Conservation (phyloP, 228 moss, liverwort and hornwort genomes). For the Sphagnum fallax region DNA sequence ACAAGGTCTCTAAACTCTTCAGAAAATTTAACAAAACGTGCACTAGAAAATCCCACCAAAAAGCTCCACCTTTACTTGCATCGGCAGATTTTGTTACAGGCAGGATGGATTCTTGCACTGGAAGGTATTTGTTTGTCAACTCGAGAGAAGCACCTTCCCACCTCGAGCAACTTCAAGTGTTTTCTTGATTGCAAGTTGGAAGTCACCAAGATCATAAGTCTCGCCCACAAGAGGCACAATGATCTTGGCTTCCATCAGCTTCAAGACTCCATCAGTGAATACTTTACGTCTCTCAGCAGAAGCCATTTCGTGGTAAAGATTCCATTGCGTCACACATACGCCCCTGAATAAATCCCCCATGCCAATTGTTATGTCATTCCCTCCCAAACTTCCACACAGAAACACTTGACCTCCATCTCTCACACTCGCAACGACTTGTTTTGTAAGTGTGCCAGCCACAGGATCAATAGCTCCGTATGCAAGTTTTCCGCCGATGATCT, state of each 20-base stretch:
- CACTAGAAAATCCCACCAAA: too few species aligned
- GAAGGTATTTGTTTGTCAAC: background rate
- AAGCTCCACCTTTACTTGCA: too few species aligned
- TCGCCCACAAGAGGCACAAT: slow-evolving; percentile 3
- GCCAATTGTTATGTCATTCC: background rate
- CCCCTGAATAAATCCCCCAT: background rate
- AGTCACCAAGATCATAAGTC: slow-evolving; percentile 5
- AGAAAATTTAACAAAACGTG: too few species aligned
- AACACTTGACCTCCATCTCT: slow-evolving; percentile 18
- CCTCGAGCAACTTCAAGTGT: slow-evolving; percentile 6
- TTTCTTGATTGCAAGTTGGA: background rate
- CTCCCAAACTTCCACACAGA: slow-evolving; percentile 21
- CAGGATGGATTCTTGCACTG: too few species aligned
- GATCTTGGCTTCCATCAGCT: slow-evolving; percentile 11
- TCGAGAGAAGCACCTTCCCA: slow-evolving; percentile 6
- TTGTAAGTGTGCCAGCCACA: background rate
- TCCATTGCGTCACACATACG: background rate
- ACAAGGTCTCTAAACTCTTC: too few species aligned
- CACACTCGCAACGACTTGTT: slow-evolving; percentile 11
- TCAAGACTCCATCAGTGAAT: slow-evolving; percentile 1
- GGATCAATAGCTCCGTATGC: slow-evolving; percentile 5
- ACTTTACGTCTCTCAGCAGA: background rate
- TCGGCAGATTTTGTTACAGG: too few species aligned
- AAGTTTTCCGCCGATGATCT: slow-evolving; percentile 18
- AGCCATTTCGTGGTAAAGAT: background rate